Evolutionary conservation across 345 rosid species (phyloP), one percentile per base, ranked within the genome.

Genomic region (Citrus maxima): DNA sequence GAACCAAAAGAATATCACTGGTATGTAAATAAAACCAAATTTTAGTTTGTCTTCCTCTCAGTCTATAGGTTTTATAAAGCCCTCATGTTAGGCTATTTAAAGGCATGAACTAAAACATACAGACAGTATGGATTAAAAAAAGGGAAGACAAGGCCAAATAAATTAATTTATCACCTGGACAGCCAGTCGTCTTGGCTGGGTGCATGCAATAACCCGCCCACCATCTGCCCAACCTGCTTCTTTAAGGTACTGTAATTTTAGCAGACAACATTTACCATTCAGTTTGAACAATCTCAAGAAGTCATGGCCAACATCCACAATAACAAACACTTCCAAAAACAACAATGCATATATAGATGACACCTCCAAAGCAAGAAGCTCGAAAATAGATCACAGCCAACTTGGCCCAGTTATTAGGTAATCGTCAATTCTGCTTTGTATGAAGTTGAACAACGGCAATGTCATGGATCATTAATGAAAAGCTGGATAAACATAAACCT

Each of bases 171-270:
- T 37, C 67, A 92, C 98, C 97, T 94, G 98, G 73, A 96, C 97
- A 81, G 99, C 99, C 76, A 92, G 86, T 78, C 99, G 85, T 76
- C 99, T 88, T 4, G 98, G 98, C 83, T 96, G 99, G 22, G 97
- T 96, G 80, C 99, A 96, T 80, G 97, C 99, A 67, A 96, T 89
- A 78, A 92, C 86, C 38, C 95, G 94, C 10, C 98, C 99, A 68
- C 95, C 94, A 83, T 92, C 97, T 54, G 95, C 99, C 99, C 99
- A 96, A 73, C 99, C 99, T 60, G 97, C 99, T 86, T 96, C 99
- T 84, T 89, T 94, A 68, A 94, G 95, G 80, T 67, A 94, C 99
- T 96, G 87, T 68, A 85, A 70, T 65, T 30, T 34, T 63, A 77
- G 14, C 60, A 69, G 4, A 80, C 64, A 72, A 30, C 24, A 63